A percentile compares a stretch with the other conserved stretches of the same genome.
phyloP scores from a whole-genome alignment of 305 asterid genomes.

The Fraxinus xanthoxyloides region DNA sequence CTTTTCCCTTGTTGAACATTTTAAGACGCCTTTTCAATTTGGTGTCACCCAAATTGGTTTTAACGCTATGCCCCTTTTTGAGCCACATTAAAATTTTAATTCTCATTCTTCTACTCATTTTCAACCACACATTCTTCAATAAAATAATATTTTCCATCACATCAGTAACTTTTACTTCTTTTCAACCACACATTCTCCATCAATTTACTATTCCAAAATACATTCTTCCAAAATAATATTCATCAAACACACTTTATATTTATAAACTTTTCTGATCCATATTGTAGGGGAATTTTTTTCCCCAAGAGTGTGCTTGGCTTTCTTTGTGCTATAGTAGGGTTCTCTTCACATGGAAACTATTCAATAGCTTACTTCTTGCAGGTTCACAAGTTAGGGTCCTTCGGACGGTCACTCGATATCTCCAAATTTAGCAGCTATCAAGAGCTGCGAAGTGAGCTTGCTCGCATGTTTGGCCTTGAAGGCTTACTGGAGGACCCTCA shows the following conservation, averaged over 20 bases:
- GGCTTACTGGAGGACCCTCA: slow-evolving; percentile 94
- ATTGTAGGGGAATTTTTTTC: background rate
- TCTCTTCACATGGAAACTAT: background rate
- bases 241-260: background rate
- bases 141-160: too few species aligned
- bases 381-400: slow-evolving; percentile 95
- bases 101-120: too few species aligned
- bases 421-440: slow-evolving; percentile 89
- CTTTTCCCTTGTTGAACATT: background rate
- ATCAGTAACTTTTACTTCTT: too few species aligned
- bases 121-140: too few species aligned
- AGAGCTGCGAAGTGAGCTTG: slow-evolving; percentile 90
- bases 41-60: background rate
- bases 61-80: background rate
- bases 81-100: too few species aligned
- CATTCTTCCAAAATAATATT: too few species aligned
- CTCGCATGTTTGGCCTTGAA: slow-evolving; percentile 88
- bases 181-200: too few species aligned
- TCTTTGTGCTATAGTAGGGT: background rate
- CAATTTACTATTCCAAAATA: too few species aligned
- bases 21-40: background rate
- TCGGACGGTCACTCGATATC: slow-evolving; percentile 86
- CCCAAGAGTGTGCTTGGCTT: background rate
- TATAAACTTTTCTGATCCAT: background rate
- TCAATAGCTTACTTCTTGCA: slow-evolving; percentile 23